These are phyloP conservation scores for Neurospora sp. DNA, from an alignment of 495 filamentous ascomycete genomes.

Conservation along the genomic window DNA sequence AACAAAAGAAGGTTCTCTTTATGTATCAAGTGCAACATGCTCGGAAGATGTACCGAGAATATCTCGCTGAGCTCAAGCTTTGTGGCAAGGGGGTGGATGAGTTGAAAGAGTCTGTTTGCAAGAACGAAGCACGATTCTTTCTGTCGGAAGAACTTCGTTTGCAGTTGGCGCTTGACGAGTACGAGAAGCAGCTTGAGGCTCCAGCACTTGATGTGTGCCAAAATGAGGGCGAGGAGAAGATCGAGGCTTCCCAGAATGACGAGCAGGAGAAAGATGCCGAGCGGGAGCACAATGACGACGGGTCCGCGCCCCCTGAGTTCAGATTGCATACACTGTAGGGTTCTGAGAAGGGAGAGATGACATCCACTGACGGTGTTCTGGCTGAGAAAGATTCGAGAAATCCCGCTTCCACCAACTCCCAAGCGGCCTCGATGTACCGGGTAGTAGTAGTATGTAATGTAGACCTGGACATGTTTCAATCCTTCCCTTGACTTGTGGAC, in stretches of 20 bases:
- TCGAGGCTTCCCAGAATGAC: neutral
- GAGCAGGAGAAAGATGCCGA: neutral
- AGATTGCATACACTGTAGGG: neutral
- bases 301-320: neutral
- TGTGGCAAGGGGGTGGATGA: neutral
- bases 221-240: neutral
- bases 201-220: neutral
- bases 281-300: neutral
- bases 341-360: neutral
- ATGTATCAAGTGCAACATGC: neutral
- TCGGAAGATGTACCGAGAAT: neutral
- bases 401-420: no score
- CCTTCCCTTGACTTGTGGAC: neutral
- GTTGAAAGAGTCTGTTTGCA: neutral
- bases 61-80: neutral
- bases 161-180: neutral
- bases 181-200: neutral
- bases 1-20: neutral
- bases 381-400: neutral
- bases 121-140: neutral
- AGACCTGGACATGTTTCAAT: neutral
- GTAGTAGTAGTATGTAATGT: neutral
- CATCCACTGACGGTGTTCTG: neutral
- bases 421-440: neutral
- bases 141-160: neutral